These are phyloP conservation scores for Symmetrospora coprosmae DNA, from an alignment of 768 basidiomycete species.

Conservation along the genomic window DNA sequence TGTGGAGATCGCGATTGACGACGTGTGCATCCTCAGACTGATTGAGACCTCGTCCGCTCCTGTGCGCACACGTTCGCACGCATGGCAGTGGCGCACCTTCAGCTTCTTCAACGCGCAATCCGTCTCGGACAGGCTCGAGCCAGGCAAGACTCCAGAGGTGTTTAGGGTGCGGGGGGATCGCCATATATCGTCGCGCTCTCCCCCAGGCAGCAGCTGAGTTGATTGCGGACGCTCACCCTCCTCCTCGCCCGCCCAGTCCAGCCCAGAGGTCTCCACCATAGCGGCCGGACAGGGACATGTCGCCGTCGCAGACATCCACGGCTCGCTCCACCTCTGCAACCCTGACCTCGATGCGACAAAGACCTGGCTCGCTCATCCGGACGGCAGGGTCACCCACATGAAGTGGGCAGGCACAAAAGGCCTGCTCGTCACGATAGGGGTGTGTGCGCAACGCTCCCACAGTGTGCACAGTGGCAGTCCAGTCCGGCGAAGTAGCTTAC, in stretches of 20 bases:
- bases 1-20: no score
- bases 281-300: constrained; percentile 52
- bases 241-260: not conserved
- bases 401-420: constrained; percentile 53
- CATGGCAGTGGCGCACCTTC: constrained; percentile 16
- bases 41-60: no score
- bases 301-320: constrained; percentile 72
- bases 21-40: no score
- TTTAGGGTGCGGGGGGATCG: constrained; percentile 11
- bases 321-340: constrained; percentile 62
- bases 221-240: no score
- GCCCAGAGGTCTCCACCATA: constrained; percentile 48
- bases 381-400: constrained; percentile 75
- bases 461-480: constrained; percentile 1
- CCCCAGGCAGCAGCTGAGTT: no score
- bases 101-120: constrained; percentile 19
- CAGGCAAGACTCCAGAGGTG: not conserved
- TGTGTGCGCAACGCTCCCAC: constrained; percentile 37
- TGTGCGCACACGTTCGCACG: no score
- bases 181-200: no score
- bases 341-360: constrained; percentile 54
- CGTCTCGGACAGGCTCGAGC: constrained; percentile 7
- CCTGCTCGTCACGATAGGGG: constrained; percentile 75
- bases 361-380: constrained; percentile 67
- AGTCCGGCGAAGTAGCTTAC: not conserved